Conservation (phyloP, 1,139 yeast genomes). For the Arxiozyma slooffiae region DNA sequence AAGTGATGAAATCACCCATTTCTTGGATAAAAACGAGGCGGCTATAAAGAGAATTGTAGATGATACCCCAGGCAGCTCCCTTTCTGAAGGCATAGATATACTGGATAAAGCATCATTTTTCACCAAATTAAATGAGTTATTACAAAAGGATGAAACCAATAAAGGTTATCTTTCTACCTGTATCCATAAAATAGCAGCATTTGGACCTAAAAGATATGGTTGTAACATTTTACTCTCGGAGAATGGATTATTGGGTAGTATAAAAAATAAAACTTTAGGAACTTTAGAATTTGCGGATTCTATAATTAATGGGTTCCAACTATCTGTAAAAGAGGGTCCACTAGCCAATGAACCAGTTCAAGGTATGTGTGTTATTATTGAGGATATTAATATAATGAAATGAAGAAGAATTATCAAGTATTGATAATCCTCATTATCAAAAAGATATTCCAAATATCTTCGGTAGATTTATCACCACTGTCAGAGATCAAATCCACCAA, state of each 20-base stretch:
- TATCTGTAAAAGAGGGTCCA: conserved; percentile 80
- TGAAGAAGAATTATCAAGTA: conserved; percentile 29
- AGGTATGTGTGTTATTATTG: conserved; percentile 56
- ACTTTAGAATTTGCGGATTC: conserved; percentile 52
- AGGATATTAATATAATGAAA: conserved; percentile 32
- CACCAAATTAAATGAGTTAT: conserved; percentile 9
- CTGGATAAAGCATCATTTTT: conserved; percentile 25
- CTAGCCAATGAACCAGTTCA: conserved; percentile 79
- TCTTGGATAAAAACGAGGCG: conserved; percentile 41
- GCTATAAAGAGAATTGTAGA: conserved; percentile 31
- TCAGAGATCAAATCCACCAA: conserved; percentile 64
- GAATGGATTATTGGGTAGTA: conserved; percentile 31
- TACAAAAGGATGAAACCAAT: conserved; percentile 29
- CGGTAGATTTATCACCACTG: conserved; percentile 65
- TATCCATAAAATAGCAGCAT: conserved; percentile 45
- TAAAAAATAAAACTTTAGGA: conserved; percentile 12
- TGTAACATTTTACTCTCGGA: conserved; percentile 63
- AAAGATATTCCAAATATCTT: conserved; percentile 35
- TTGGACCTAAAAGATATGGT: conserved; percentile 74
- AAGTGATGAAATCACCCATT: conserved; percentile 41
- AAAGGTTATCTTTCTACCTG: conserved; percentile 21
- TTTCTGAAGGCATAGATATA: conserved; percentile 15
- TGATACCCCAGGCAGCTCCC: conserved; percentile 6
- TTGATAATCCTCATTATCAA: conserved; percentile 28
- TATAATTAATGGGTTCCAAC: conserved; percentile 72